Evolutionary conservation across 1,284 basidiomycete species (phyloP), one percentile per base, ranked within the genome.

Genomic region (Cerrena zonata): DNA sequence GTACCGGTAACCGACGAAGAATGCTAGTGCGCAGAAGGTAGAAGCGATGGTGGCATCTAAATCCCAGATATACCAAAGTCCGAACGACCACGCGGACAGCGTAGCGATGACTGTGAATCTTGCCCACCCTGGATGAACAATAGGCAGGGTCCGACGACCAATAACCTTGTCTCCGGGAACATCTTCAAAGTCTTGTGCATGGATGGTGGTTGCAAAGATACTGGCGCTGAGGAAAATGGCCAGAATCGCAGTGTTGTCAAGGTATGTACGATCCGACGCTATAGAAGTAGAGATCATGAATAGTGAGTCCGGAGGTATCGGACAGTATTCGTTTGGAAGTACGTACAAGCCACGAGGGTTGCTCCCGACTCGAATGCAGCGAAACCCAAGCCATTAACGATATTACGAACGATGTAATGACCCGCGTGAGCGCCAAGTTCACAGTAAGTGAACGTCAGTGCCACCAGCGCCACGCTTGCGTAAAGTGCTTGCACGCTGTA

Each of bases 351-450:
- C 2, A 58, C 40, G 2, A 51, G 40, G 2, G 52, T 56, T 1
- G 57, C 65, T 0, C 71, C 71, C 1, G 64, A 47, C 51, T 74
- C 68, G n/a, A 65, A 58, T n/a, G 61, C 60, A 2, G 63, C 69
- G 23, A 65, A 70, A 34, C 72, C 64, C 4, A 63, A 30, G 0
- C 65, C 72, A 41, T 66, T 68, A 24, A 69, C 50, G 11, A 57
- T 18, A 24, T 73, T 73, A 34, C 67, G 65, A 1, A 60, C 53
- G 0, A 66, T 10, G 63, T 67, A 73, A 22, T 70, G 65, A 34
- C 63, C 65, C 23, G 63, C 61, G 38, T 47, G 18, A 1, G 65
- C 63, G 5, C 60, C 58, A 22, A 69, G 44, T 45, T 75, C 71
- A 50, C 75, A 66, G 55, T 76, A 70, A 52, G 65, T 57, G 10